Base-by-base conservation (phyloP, 345 rosid species). In the Eucalyptus pauciflora region DNA sequence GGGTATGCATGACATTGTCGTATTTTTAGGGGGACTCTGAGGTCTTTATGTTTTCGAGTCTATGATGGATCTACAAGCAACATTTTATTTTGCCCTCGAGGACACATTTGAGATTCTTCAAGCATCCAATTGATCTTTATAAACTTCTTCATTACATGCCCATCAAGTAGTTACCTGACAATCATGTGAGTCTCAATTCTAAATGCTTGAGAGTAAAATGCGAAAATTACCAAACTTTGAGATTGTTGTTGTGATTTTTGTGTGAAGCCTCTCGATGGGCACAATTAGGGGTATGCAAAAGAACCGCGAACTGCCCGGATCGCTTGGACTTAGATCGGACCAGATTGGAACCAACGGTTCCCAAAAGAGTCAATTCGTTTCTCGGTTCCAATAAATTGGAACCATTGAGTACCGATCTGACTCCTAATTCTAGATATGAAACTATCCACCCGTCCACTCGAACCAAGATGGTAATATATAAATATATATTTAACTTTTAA, bases 291-390 rank as follows among this genome's bases (percentile, higher is more conserved):
- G 6, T 50, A 50, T 50, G 6, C 13, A 50, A 50, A 50, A 50
- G 1, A 50, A 50, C 14, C 2, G 6, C 50, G 2, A 50, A 50
- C 6, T 50, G 16, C 50, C 16, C 5, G 0, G 1, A 49, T 49
- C 6, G 2, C 15, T 49, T 2, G 2, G 22, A 51, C 54, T 51
- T 9, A 0, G 22, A 51, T 51, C 22, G 2, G 22, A 51, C 22
- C 8, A 1, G 3, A 51, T 8, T 2, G 16, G 0, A 16, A 51
- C 54, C 8, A 3, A 51, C 7, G 22, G 8, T 51, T 51, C 22
- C 22, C 17, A 51, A 51, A 51, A 51, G 4, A 17, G 8, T 51
- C 2, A 2, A 1, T 51, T 17, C 4, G 4, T 0, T 51, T 51
- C 22, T 51, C 4, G 1, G 4, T 51, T 51, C 3, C 54, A 51